Conservation (phyloP, 495 filamentous ascomycete species). For the Xylaria bambusicola region DNA sequence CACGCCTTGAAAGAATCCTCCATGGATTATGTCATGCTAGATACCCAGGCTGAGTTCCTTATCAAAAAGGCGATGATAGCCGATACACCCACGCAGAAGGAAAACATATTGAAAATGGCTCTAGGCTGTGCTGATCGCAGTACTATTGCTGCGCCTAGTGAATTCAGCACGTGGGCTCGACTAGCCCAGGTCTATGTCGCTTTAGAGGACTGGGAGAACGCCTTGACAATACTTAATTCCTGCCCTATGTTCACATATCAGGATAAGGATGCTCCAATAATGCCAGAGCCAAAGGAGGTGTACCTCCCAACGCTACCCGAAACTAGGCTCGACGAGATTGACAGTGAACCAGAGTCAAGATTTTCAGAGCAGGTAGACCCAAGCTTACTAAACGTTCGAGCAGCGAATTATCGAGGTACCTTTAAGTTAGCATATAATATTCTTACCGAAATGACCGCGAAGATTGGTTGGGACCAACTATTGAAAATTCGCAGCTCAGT, state of each 20-base stretch:
- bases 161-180: slow-evolving; percentile 95
- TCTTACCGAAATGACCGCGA: slow-evolving; percentile 88
- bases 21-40: slow-evolving; percentile 94
- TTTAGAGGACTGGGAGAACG: slow-evolving; percentile 91
- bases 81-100: slow-evolving; percentile 48
- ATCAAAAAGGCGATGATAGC: slow-evolving; percentile 71
- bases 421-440: slow-evolving; percentile 94
- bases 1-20: slow-evolving; percentile 86
- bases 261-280: slow-evolving; percentile 91
- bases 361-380: slow-evolving; percentile 84
- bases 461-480: slow-evolving; percentile 97
- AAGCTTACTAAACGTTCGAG: slow-evolving; percentile 82
- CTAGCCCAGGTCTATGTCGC: slow-evolving; percentile 89
- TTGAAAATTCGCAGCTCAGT: slow-evolving; percentile 91
- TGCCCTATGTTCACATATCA: slow-evolving; percentile 99
- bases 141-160: slow-evolving; percentile 90
- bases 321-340: slow-evolving; percentile 92
- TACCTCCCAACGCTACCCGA: slow-evolving; percentile 84
- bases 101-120: slow-evolving; percentile 71
- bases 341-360: slow-evolving; percentile 78
- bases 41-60: slow-evolving; percentile 92
- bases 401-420: slow-evolving; percentile 85
- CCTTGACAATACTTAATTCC: slow-evolving; percentile 93
- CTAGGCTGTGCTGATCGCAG: slow-evolving; percentile 91
- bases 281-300: slow-evolving; percentile 87